Evolutionary conservation across 768 basidiomycete genomes (phyloP).

Genomic region (Tulasnella sp.): DNA sequence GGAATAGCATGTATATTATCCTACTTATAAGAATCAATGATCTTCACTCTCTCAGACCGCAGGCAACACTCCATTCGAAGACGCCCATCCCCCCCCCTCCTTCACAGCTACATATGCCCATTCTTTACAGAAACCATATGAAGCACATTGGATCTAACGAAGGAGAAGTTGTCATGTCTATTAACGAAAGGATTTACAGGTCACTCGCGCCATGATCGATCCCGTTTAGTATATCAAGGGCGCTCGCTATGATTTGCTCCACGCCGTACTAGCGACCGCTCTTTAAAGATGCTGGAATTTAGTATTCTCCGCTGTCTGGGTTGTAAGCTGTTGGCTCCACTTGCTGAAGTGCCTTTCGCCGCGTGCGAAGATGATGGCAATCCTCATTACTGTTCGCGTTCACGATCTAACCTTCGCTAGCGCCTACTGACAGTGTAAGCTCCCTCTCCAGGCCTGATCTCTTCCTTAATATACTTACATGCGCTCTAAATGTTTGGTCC

Average conservation of each 20-base stretch:
- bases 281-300: conserved; percentile 57
- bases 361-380: conserved; percentile 30
- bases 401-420: conserved; percentile 35
- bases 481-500: conserved; percentile 36
- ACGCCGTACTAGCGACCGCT: conserved; percentile 34
- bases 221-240: not conserved
- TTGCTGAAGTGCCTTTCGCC: not conserved
- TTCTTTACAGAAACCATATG: too few species aligned
- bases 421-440: conserved; percentile 59
- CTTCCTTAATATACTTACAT: conserved; percentile 17
- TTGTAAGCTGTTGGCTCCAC: conserved; percentile 23
- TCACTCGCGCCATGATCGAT: not conserved
- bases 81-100: too few species aligned
- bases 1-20: too few species aligned
- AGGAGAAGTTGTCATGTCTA: too few species aligned
- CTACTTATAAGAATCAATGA: too few species aligned
- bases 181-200: too few species aligned
- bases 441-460: not conserved
- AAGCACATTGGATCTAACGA: too few species aligned
- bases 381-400: conserved; percentile 35
- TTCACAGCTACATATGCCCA: too few species aligned
- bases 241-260: conserved; percentile 15
- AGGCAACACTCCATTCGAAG: too few species aligned
- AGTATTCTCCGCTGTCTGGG: conserved; percentile 53
- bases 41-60: too few species aligned